phyloP scores from a whole-genome alignment of 208 protist genomes.

The Trypanosoma lewisi region DNA sequence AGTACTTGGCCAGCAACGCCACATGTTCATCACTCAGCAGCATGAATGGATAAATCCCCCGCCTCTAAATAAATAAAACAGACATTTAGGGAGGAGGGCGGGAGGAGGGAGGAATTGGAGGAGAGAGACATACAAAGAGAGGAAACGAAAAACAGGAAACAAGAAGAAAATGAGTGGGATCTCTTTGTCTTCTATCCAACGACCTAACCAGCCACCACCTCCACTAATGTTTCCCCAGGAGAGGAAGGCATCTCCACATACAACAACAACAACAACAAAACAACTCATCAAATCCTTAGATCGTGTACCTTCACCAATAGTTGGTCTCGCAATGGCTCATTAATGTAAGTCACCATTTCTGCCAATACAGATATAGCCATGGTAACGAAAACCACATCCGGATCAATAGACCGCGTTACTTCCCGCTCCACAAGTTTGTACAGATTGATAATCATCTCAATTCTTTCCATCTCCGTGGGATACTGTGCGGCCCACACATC shows the following conservation, averaged over 20 bases:
- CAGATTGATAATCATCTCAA: slow-evolving; percentile 74
- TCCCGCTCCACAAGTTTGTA: slow-evolving; percentile 60
- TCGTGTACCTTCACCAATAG: slow-evolving; percentile 72
- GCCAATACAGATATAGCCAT: slow-evolving; percentile 65
- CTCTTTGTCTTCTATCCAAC: background rate
- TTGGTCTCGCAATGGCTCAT: slow-evolving; percentile 60
- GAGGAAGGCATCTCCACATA: background rate
- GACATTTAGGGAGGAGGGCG: background rate
- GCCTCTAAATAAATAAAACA: slow-evolving; percentile 1
- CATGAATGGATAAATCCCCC: background rate
- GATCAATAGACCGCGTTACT: slow-evolving; percentile 53
- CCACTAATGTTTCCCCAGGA: background rate
- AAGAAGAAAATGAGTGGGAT: background rate
- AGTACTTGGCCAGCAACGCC: slow-evolving; percentile 68
- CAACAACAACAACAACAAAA: too few species aligned
- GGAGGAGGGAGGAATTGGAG: background rate
- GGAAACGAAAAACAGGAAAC: slow-evolving; percentile 12
- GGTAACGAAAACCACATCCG: slow-evolving; percentile 75
- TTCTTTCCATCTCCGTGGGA: slow-evolving; percentile 54
- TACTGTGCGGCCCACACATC: slow-evolving; percentile 47
- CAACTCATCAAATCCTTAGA: slow-evolving; percentile 56
- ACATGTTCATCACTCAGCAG: slow-evolving; percentile 67
- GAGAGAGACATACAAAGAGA: background rate
- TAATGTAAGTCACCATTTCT: slow-evolving; percentile 60
- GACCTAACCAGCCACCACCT: background rate